Evolutionary conservation across 805 yeast species (phyloP), one percentile per base, ranked within the genome.

Genomic region (Lachancea quebecensis): DNA sequence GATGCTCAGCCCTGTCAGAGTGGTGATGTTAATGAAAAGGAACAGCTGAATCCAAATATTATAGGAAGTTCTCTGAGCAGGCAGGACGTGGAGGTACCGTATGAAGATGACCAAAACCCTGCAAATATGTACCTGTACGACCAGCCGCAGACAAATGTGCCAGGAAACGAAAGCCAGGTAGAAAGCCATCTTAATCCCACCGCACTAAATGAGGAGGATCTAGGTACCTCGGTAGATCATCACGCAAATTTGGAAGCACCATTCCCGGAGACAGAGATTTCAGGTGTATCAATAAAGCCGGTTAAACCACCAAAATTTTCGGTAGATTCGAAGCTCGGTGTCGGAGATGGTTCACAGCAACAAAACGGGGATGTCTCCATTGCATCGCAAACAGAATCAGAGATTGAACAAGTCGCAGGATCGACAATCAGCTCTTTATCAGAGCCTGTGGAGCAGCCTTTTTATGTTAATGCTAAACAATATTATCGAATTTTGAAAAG

Each of bases 401-500:
- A 43, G 21, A 43, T 33, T 14, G 46, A 38, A 12, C 38, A 21
- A 17, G 42, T 34, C 32, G 34, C 35, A 38, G 42, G 38, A 38
- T 16, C 39, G 30, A 33, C 42, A 18, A 21, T 15, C 7, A 39
- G 42, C 12, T 12, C 50, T 3, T n/a, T 30, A 7, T 51, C 53
- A n/a, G 56, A 57, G 39, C 58, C 68, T 2, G 62, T 58, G 1
- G 96, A 90, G 60, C 96, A 91, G 65, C 99, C 98, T 1, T 89
- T 89, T 59, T 93, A 93, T 58, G 99, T 93, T 36, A 93, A 93
- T 64, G 99, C 99, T 9, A 93, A 93, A 65, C 99, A 93, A 59
- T 93, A 93, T 57, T 96, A 93, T 58, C 79, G 99, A 37, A 93
- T 93, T 14, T 68, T 93, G 54, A 93, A 93, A 64, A 75, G 99